Conservation (phyloP, 139 green algal genomes). For the Coelastrella sp. region DNA sequence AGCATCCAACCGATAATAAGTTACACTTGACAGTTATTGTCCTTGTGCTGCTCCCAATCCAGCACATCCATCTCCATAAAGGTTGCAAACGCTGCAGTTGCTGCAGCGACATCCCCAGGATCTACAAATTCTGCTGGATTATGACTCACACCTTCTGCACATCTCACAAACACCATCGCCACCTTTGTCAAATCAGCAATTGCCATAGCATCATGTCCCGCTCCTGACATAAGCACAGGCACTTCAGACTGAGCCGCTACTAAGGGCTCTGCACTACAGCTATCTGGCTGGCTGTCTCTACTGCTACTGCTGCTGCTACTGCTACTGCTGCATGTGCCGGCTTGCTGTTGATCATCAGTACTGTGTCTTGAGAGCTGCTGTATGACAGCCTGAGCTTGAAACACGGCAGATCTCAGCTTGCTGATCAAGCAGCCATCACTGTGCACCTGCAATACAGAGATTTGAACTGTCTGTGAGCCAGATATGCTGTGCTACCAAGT, state of each 20-base stretch:
- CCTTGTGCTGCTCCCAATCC: background rate
- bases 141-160: constrained; percentile 84
- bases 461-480: too few species aligned
- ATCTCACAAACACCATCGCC: constrained; percentile 94
- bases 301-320: background rate
- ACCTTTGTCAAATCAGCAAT: constrained; percentile 80
- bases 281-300: background rate
- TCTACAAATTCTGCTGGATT: constrained; percentile 82
- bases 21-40: background rate
- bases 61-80: constrained; percentile 57
- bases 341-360: background rate
- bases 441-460: constrained; percentile 40
- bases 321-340: constrained; percentile 11
- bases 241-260: constrained; percentile 35
- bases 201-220: constrained; percentile 92
- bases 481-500: too few species aligned
- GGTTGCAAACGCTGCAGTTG: constrained; percentile 56
- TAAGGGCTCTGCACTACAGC: background rate
- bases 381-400: constrained; percentile 12
- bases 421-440: background rate
- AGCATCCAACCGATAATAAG: too few species aligned
- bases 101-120: constrained; percentile 72
- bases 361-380: background rate
- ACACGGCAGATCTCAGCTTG: constrained; percentile 29
- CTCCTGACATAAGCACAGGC: constrained; percentile 82